A percentile compares a stretch with the other conserved stretches of the same genome.
These are phyloP conservation scores for Cyanidium caldarium DNA, from an alignment of 23 red algal genomes.

Conservation along the genomic window DNA sequence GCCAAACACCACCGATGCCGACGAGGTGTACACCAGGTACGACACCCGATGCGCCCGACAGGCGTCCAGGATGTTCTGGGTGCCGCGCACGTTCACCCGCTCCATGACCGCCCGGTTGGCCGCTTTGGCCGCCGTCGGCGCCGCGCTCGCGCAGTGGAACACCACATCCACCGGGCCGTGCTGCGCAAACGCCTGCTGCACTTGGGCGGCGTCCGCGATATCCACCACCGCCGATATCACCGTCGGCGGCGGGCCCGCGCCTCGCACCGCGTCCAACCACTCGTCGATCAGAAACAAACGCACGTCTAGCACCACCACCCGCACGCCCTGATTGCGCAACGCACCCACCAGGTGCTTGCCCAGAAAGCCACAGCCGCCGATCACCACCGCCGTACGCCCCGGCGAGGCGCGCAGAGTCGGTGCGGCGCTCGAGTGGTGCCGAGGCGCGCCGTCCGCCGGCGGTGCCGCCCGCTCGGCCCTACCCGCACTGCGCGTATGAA, in stretches of 20 bases:
- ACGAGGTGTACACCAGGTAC: constrained; percentile 54
- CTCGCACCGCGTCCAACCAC: background rate
- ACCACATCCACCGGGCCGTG: background rate
- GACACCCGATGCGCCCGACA: constrained; percentile 37
- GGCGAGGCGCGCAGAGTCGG: too few species aligned
- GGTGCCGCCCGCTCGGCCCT: too few species aligned
- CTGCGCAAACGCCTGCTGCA: background rate
- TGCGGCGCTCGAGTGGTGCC: too few species aligned
- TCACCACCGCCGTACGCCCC: constrained; percentile 16
- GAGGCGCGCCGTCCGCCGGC: too few species aligned
- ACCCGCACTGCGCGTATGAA: too few species aligned
- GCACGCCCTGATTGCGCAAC: background rate
- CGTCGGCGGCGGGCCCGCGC: background rate
- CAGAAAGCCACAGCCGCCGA: constrained; percentile 63
- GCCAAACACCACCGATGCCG: constrained; percentile 63
- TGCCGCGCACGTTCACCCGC: constrained; percentile 51
- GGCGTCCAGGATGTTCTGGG: constrained; percentile 50
- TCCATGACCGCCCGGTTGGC: constrained; percentile 46
- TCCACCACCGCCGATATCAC: background rate
- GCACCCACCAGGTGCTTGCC: constrained; percentile 39
- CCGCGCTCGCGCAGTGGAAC: constrained; percentile 23
- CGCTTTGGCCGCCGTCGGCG: constrained; percentile 22
- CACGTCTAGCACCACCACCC: constrained; percentile 8
- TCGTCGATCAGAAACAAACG: background rate
- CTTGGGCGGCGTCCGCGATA: background rate